Conservation (phyloP, 331 rosid species). For the Phaseolus coccineus region DNA sequence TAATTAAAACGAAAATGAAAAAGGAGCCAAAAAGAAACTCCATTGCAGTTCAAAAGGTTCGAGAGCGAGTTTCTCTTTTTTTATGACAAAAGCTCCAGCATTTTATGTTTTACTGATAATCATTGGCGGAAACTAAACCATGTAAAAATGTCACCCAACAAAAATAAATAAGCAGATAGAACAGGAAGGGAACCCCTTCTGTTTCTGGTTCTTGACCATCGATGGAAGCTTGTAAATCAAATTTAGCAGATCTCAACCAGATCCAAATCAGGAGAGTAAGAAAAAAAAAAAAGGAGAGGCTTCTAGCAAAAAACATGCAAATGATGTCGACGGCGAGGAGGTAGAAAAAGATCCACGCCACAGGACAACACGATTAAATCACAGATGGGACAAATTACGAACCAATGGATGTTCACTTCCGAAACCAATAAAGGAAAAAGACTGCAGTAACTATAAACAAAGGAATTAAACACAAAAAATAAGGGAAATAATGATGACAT, state of each 20-base stretch:
- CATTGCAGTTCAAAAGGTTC: constrained; percentile 29
- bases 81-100: background rate
- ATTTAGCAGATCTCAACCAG: background rate
- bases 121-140: background rate
- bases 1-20: background rate
- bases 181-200: background rate
- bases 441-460: background rate
- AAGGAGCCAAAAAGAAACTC: constrained; percentile 3
- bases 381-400: background rate
- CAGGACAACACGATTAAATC: background rate
- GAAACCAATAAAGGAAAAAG: background rate
- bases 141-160: background rate
- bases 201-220: background rate
- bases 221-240: constrained; percentile 15
- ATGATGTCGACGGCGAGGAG: background rate
- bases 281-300: background rate
- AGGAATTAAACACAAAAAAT: background rate
- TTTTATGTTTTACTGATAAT: background rate
- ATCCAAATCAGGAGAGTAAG: background rate
- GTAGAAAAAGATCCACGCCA: constrained; percentile 9
- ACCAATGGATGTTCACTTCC: background rate
- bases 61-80: background rate
- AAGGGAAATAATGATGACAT: constrained; percentile 21
- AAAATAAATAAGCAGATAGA: background rate
- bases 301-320: background rate